Percentiles rank a stretch among this genome's conserved stretches.
Evolutionary conservation across 2,329 filamentous ascomycete genomes (phyloP).

Genomic region (Botrytis galanthina): DNA sequence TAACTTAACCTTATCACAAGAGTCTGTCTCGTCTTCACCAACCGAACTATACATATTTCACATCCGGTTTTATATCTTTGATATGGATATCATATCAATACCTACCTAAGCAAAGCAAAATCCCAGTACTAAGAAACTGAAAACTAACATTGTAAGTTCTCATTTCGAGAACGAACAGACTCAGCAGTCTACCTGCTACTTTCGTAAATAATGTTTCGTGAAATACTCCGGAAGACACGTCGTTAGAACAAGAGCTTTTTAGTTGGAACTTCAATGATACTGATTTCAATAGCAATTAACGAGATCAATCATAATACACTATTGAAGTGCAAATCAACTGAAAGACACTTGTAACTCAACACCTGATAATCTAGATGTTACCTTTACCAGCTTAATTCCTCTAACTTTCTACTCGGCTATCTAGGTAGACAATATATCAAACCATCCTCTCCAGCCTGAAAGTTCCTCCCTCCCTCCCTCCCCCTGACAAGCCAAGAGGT

Average conservation of each 20-base stretch:
- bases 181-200: accelerated
- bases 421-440: accelerated
- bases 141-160: background rate
- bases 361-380: background rate
- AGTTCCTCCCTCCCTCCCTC: too few species aligned
- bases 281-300: background rate
- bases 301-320: accelerated
- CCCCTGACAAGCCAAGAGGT: background rate
- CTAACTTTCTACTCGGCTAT: too few species aligned
- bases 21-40: background rate
- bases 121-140: background rate
- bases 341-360: background rate
- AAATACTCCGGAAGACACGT: background rate
- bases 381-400: accelerated
- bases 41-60: background rate
- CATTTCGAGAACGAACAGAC: background rate
- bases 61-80: accelerated
- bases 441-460: background rate
- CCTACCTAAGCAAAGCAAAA: background rate
- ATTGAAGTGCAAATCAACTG: background rate
- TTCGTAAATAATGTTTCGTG: accelerated
- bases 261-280: background rate
- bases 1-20: background rate
- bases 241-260: accelerated
- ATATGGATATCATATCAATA: background rate